Percentiles rank a stretch among this genome's conserved stretches.
These are phyloP conservation scores for Neobulgaria alba DNA, from an alignment of 2,329 filamentous ascomycete genomes.

Conservation along the genomic window DNA sequence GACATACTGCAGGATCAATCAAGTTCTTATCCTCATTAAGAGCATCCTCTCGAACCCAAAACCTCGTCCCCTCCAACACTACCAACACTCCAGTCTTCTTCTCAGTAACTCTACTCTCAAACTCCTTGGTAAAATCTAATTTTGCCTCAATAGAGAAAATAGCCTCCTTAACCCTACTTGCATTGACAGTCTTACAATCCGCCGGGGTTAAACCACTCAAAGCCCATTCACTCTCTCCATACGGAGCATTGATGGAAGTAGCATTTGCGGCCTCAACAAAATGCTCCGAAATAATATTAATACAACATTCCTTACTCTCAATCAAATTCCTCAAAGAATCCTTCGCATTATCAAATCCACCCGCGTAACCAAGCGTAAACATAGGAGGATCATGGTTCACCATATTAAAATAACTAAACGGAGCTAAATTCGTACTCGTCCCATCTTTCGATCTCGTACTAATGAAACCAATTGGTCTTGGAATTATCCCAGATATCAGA, in stretches of 20 bases:
- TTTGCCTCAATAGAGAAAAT: constrained; percentile 77
- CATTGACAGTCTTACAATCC: constrained; percentile 55
- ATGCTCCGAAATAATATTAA: constrained; percentile 82
- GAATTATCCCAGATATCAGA: constrained; percentile 73
- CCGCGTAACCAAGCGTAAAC: constrained; percentile 54
- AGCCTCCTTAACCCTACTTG: constrained; percentile 70
- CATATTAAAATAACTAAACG: constrained; percentile 80
- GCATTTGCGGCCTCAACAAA: constrained; percentile 84
- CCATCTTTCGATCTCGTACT: constrained; percentile 53
- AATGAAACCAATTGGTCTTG: constrained; percentile 67
- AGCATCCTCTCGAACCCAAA: constrained; percentile 87
- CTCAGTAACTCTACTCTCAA: constrained; percentile 61
- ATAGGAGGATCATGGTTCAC: constrained; percentile 81
- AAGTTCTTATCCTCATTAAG: constrained; percentile 67
- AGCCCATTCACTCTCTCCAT: constrained; percentile 70
- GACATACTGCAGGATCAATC: constrained; percentile 60
- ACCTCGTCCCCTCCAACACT: constrained; percentile 74
- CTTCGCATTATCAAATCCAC: constrained; percentile 48
- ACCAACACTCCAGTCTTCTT: constrained; percentile 67
- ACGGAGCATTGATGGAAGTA: constrained; percentile 69
- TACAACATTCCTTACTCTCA: constrained; percentile 65
- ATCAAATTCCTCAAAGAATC: constrained; percentile 70
- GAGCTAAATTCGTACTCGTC: constrained; percentile 64
- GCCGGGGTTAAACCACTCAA: constrained; percentile 67
- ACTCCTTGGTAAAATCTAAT: constrained; percentile 66